Base-by-base conservation (phyloP, 2,329 filamentous ascomycete species). In the Truncatella angustata region DNA sequence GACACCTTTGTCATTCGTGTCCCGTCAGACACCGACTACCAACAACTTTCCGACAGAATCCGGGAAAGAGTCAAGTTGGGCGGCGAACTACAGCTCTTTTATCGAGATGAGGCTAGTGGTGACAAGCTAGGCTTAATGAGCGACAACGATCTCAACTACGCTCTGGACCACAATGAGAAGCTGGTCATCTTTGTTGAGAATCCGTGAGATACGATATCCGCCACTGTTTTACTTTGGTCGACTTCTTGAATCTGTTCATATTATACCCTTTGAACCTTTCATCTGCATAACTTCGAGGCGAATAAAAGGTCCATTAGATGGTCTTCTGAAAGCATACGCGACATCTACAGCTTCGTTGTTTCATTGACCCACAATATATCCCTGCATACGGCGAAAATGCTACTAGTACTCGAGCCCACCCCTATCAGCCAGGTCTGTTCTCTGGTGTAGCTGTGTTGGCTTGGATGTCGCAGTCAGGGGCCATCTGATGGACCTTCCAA, bases 1-100 rank as follows among this genome's bases (percentile, higher is more conserved):
- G 93, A 97, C 60, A 84, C 95, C 52, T 93, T 97, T 59, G 89
- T 94, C 40, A 91, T 99, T 63, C 86, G 92, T 30, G 90, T 97
- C 51, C 88, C 93, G 0, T 81, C 81, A 1, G 88, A 95, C 50
- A 91, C 95, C 62, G 81, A 81, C 50, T 94, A 87, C 69, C 77
- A 82, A 49, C 87, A 91, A 55, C 79, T 99, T 7, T 87, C 87
- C 61, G 87, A 91, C 59, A 96, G 94, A 71, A 85, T 97, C 54
- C 81, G 84, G 46, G 91, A 97, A 61, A 82, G 94, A 40, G 80
- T 96, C 58, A 91, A 91, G 73, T 80, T 96, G 47, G 77, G 76
- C 0, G 73, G 76, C 11, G 76, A 87, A 20, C 80, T 97, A 24
- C 79, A 88, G 56, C 80, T 97, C 21, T 90, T 86, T 60, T 97